These are phyloP conservation scores for Puccinia novopanici DNA, from an alignment of 1,284 basidiomycete species.

Conservation along the genomic window DNA sequence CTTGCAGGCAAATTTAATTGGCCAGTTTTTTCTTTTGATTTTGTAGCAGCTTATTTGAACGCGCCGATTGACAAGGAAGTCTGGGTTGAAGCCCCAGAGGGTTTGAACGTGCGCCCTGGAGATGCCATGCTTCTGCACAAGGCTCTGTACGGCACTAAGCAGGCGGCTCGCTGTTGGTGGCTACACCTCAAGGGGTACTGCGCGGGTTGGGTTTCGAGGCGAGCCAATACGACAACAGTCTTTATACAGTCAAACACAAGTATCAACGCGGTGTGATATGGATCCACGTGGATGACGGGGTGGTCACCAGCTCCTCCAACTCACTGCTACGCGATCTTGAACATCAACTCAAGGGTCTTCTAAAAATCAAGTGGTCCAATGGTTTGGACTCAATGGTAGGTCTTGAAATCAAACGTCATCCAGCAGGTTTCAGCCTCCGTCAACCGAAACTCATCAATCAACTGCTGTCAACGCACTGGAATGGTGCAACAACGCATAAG, in stretches of 20 bases:
- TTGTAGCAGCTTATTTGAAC: too few relatives aligned
- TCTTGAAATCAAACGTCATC: neutral
- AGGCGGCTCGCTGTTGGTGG: conserved; percentile 14
- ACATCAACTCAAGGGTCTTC: neutral
- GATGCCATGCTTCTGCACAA: too few relatives aligned
- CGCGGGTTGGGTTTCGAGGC: neutral
- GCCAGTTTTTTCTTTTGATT: too few relatives aligned
- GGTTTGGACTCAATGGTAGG: conserved; percentile 7
- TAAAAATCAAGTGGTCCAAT: conserved; percentile 40
- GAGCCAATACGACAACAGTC: too few relatives aligned
- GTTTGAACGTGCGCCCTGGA: too few relatives aligned
- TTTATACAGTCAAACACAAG: neutral
- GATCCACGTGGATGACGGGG: conserved; percentile 8
- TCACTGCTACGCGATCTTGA: neutral
- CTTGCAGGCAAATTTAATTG: too few relatives aligned
- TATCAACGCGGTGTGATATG: neutral
- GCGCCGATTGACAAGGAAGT: neutral
- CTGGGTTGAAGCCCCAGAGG: too few relatives aligned
- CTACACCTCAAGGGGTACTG: neutral
- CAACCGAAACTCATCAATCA: neutral
- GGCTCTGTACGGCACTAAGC: too few relatives aligned
- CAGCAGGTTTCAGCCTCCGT: neutral
- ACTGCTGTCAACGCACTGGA: neutral
- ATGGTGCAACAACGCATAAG: neutral
- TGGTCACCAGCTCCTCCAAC: neutral